Conservation (phyloP, 192 early-diverging fungal genomes). For the Cetraspora pellucida region DNA sequence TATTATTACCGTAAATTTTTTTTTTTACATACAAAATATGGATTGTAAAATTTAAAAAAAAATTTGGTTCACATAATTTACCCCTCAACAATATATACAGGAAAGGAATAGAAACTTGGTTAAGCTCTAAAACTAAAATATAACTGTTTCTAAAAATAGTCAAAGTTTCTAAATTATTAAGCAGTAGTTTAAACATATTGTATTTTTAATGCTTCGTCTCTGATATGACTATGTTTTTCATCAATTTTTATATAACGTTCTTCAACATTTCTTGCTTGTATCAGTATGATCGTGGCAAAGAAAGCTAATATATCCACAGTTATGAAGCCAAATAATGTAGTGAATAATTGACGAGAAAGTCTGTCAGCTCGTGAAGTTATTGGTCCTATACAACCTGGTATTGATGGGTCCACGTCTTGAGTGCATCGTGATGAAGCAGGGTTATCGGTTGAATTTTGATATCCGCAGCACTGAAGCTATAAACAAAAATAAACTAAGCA, state of each 20-base stretch:
- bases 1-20: no score
- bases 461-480: conserved; percentile 45
- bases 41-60: no score
- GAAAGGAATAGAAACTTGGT: no score
- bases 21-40: no score
- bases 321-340: conserved; percentile 48
- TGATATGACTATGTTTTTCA: conserved; percentile 2
- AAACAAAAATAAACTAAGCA: conserved; percentile 11
- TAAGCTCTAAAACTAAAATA: no score
- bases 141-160: no score
- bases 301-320: conserved; percentile 41
- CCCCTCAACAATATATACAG: no score
- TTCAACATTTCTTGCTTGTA: conserved; percentile 50
- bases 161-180: no score
- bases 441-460: not conserved
- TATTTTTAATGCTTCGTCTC: conserved; percentile 17
- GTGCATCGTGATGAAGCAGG: conserved; percentile 37
- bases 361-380: conserved; percentile 34
- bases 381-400: conserved; percentile 38
- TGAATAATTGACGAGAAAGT: conserved; percentile 41
- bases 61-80: no score
- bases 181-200: conserved; percentile 26
- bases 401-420: not conserved
- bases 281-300: conserved; percentile 39
- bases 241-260: conserved; percentile 41